Base-by-base conservation (phyloP, 768 basidiomycete genomes). In the Mycena indigotica region DNA sequence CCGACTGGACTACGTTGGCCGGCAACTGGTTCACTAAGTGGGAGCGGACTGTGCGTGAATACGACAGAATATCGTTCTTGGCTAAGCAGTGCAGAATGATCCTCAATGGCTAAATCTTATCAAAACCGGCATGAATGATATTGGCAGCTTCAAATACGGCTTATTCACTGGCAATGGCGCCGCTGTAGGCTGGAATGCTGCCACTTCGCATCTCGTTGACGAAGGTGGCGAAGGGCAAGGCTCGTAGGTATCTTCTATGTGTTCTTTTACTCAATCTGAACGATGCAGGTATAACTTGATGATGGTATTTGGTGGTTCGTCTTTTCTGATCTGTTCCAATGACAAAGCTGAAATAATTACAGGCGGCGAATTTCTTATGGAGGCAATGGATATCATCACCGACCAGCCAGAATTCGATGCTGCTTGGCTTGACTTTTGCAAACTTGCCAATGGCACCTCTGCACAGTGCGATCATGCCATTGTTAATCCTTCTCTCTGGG, bases 11-110 rank as follows among this genome's bases (percentile, higher is more conserved):
- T 0, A 69, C 75, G 1, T 53, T 76, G 29, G 75, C 72, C 1
- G 74, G 74, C 2, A 75, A 74, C 49, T 75, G 75, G 75, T 76
- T 75, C 50, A 72, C 70, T 17, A 74, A 76, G 53, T 75, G 73
- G 73, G 74, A 76, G 49, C 61, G 75, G 19, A 76, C 72, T 26
- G 73, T 76, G 52, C 39, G 69, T 63, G 5, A n/a, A n/a, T n/a
- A n/a, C n/a, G n/a, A n/a, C n/a, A n/a, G n/a, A n/a, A n/a, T n/a
- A n/a, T n/a, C 10, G 28, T 15, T 28, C 45, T 45, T 10, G 19
- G 21, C 6, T 25, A 29, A 32, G 19, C 25, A 15, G 39, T 32
- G 3, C 50, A 75, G 74, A 75, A 74, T 53, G 74, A 75, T 49
- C 55, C 66, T 4, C 67, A 70, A 52, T 76, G 74, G 73, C 58